phyloP scores from a whole-genome alignment of 225 moss, liverwort and hornwort species.

The Pseudisothecium myosuroides region DNA sequence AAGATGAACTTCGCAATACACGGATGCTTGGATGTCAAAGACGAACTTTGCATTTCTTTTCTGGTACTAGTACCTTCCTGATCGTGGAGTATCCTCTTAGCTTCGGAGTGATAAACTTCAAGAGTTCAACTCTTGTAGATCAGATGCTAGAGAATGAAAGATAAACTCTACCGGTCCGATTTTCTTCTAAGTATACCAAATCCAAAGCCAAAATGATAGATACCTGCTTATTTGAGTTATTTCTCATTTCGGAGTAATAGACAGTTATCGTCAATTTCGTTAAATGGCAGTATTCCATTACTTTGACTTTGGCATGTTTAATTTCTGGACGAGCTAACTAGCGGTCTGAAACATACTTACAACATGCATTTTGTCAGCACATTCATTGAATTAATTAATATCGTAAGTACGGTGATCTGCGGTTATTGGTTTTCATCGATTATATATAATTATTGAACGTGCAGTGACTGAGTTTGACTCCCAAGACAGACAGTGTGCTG shows the following conservation, averaged over 20 bases:
- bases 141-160: neutral
- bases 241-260: neutral
- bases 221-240: neutral
- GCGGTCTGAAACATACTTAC: neutral
- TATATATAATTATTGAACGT: neutral
- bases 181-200: neutral
- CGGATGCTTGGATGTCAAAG: too few relatives aligned
- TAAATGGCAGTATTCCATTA: neutral
- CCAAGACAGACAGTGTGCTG: neutral
- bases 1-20: too few relatives aligned
- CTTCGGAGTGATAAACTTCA: neutral
- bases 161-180: neutral
- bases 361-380: neutral
- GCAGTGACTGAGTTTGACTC: neutral
- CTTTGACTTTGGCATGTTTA: neutral
- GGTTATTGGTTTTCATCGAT: neutral
- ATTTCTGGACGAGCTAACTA: neutral
- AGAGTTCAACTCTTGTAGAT: neutral
- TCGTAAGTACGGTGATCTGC: neutral
- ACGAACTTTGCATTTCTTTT: too few relatives aligned
- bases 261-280: neutral
- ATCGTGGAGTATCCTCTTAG: neutral
- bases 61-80: neutral
- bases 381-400: neutral
- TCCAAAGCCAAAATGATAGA: neutral